Conservation (phyloP, 345 rosid species). For the Brassica cretica region DNA sequence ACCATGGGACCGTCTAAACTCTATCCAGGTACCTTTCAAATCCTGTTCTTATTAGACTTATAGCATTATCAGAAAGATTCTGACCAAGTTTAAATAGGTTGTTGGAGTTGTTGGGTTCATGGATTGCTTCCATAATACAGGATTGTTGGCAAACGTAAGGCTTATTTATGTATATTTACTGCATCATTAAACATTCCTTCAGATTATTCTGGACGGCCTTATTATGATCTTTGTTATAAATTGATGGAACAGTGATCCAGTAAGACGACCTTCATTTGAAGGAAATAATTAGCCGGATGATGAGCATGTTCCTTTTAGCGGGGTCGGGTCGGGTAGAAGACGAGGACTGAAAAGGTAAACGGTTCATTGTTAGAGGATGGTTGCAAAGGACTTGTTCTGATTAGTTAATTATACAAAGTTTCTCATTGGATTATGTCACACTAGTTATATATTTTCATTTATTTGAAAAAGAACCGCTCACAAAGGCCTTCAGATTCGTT, state of each 20-base stretch:
- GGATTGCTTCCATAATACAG: slow-evolving; percentile 65
- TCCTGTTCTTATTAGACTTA: neutral
- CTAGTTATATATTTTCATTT: too few species aligned
- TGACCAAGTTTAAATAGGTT: slow-evolving; percentile 42
- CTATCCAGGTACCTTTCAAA: slow-evolving; percentile 54
- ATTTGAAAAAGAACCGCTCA: neutral
- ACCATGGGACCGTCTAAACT: slow-evolving; percentile 78
- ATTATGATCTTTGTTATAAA: neutral
- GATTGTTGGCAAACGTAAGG: slow-evolving; percentile 81
- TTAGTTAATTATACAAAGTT: slow-evolving; percentile 5
- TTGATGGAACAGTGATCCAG: slow-evolving; percentile 55
- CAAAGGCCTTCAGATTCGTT: neutral
- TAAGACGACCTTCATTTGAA: slow-evolving; percentile 69
- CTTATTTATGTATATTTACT: neutral
- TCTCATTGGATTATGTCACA: neutral
- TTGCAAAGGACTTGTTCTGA: slow-evolving; percentile 14
- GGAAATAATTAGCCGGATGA: slow-evolving; percentile 60
- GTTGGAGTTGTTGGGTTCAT: slow-evolving; percentile 90
- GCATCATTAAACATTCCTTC: neutral
- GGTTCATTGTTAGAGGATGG: neutral
- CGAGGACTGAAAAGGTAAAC: slow-evolving; percentile 21
- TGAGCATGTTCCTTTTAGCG: slow-evolving; percentile 43
- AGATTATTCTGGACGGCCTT: neutral
- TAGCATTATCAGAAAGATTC: neutral
- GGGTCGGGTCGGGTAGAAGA: slow-evolving; percentile 30